A percentile compares a stretch with the other conserved stretches of the same genome.
Conservation (phyloP, 768 basidiomycete genomes). For the Cystobasidiopsis lactophilus region DNA sequence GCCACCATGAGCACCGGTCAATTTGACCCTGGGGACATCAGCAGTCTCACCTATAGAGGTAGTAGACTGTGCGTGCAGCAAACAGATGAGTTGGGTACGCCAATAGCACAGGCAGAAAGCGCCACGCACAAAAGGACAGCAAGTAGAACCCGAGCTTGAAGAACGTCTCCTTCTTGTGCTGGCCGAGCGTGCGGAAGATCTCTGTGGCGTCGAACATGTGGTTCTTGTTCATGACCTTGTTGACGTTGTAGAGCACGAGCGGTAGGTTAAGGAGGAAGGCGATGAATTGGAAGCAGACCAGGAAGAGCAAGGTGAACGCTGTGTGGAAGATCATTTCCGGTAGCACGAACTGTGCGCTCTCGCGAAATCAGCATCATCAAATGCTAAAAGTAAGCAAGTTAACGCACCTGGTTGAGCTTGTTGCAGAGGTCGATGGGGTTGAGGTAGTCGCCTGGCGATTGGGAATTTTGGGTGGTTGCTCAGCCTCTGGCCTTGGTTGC, state of each 20-base stretch:
- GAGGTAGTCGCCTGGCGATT: slow-evolving; percentile 44
- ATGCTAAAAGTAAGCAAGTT: background rate
- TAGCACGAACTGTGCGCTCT: slow-evolving; percentile 56
- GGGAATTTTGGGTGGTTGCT: background rate
- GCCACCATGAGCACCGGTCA: too few relatives aligned
- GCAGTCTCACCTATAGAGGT: slow-evolving; percentile 19
- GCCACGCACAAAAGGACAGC: slow-evolving; percentile 14
- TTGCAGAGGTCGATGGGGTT: slow-evolving; percentile 99
- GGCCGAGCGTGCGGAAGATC: slow-evolving; percentile 81
- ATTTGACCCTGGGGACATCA: background rate
- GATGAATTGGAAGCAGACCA: slow-evolving; percentile 86
- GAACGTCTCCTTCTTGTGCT: slow-evolving; percentile 90
- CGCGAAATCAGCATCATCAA: too few relatives aligned
- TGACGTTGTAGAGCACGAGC: slow-evolving; percentile 66
- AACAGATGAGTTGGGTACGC: background rate
- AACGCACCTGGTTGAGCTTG: slow-evolving; percentile 74
- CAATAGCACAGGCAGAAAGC: background rate
- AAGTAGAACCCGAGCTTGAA: slow-evolving; percentile 45
- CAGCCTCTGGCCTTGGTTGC: background rate
- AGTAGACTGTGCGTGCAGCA: slow-evolving; percentile 18
- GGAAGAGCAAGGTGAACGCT: slow-evolving; percentile 68
- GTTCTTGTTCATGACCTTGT: slow-evolving; percentile 80
- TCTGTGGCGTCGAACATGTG: slow-evolving; percentile 99
- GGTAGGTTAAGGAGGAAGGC: slow-evolving; percentile 78
- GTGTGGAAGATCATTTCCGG: slow-evolving; percentile 93